Evolutionary conservation across 352 stramenopile species (phyloP).

Genomic region (Pythium apleroticum): DNA sequence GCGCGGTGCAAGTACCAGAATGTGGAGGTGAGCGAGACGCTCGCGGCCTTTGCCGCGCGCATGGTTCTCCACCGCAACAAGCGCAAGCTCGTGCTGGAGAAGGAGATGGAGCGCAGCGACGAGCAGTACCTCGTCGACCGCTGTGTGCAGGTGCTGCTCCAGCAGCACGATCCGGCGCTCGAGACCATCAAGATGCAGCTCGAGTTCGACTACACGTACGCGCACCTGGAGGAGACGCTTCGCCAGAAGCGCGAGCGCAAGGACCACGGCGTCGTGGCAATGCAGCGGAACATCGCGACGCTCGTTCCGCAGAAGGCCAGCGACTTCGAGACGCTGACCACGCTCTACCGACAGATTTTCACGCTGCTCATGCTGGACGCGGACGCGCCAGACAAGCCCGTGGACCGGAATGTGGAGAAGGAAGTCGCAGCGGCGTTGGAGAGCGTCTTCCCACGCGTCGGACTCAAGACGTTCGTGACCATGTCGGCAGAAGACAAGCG

Average conservation of each 20-base stretch:
- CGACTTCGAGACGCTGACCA: slow-evolving; percentile 91
- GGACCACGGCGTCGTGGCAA: slow-evolving; percentile 50
- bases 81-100: slow-evolving; percentile 68
- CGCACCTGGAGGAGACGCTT: slow-evolving; percentile 78
- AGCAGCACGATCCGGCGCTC: slow-evolving; percentile 77
- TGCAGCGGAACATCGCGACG: slow-evolving; percentile 76
- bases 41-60: slow-evolving; percentile 83
- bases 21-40: slow-evolving; percentile 84
- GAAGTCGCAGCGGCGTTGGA: slow-evolving; percentile 91
- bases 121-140: slow-evolving; percentile 75
- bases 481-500: slow-evolving; percentile 90
- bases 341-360: slow-evolving; percentile 91
- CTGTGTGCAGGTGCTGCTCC: slow-evolving; percentile 73
- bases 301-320: slow-evolving; percentile 74
- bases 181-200: slow-evolving; percentile 96
- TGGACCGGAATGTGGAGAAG: slow-evolving; percentile 77
- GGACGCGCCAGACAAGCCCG: slow-evolving; percentile 29
- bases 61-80: slow-evolving; percentile 73
- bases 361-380: slow-evolving; percentile 79
- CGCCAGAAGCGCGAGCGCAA: slow-evolving; percentile 54
- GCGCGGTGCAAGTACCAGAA: slow-evolving; percentile 69
- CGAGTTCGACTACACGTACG: slow-evolving; percentile 91
- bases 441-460: slow-evolving; percentile 94
- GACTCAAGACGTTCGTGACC: slow-evolving; percentile 92
- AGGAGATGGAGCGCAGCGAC: slow-evolving; percentile 66